Evolutionary conservation across 1,284 basidiomycete genomes (phyloP), one percentile per base, ranked within the genome.

Genomic region (Ganoderma sinense): DNA sequence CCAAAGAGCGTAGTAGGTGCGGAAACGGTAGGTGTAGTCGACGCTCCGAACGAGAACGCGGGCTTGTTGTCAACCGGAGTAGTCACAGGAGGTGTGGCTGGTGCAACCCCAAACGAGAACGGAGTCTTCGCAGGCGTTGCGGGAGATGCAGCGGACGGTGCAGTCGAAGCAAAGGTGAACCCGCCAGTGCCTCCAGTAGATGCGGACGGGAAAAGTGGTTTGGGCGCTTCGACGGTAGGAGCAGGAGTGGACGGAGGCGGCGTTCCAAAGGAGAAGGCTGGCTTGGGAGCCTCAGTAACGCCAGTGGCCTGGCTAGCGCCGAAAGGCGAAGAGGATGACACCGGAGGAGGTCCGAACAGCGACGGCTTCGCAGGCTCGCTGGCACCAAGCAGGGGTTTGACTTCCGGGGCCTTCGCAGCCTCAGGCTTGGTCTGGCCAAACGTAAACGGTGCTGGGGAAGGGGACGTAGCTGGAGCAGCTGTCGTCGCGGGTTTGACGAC

Each of bases 121-220:
- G 75, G 75, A 7, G 76, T 73, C 63, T 78, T 78, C 8, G 73
- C 64, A 23, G 75, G 72, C 5, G 73, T 70, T 20, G 75, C 56
- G 0, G 73, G 71, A 13, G 69, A 14, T 1, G 70, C 16, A 13
- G 74, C 64, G 10, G 66, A 23, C 8, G 69, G 62, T 4, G 74
- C 40, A 0, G 74, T 48, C n/a, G 69, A 66, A 7, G 74, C 76
- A 53, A 80, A 79, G 7, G 60, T 53, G 71, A 79, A 79, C 4
- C 69, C 68, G 11, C 70, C 68, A 20, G 72, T 69, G 11, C 69
- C 56, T n/a, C 74, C 73, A 14, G 71, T 45, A 6, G 72, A 73
- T 16, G 64, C 71, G 18, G 74, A 73, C 2, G 75, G 73, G 67
- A 80, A 80, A n/a, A 76, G 33, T 0, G 79, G 75, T 62, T 80